Evolutionary conservation across 2,329 filamentous ascomycete species (phyloP), one percentile per base, ranked within the genome.

Genomic region (Stemphylium lycopersici): DNA sequence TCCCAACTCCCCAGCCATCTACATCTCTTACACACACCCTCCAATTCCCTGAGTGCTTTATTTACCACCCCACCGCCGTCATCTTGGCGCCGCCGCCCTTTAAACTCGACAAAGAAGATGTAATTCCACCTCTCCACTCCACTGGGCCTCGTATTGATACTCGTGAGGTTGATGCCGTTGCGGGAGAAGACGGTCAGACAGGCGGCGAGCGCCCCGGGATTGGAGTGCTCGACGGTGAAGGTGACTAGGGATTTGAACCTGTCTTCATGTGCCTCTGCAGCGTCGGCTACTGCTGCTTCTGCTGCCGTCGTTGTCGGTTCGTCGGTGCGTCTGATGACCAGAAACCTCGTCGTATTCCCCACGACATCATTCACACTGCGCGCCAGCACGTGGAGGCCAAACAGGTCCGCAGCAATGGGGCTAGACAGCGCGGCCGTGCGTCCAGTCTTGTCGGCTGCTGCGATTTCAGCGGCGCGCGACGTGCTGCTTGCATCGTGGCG

Each of bases 61-160:
- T 84, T 81, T 56, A 80, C 79, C 3, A 81, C 83, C 2, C 81
- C 79, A 64, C 45, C 59, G 0, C 85, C 85, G 11, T 90, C 13
- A 8, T 1, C 6, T 10, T 38, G 39, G 2, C n/a, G 22, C 80
- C 77, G 78, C 71, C 85, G 82, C 1, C 89, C 88, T 72, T 89
- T 84, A 66, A 96, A 92, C 79, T 98, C 93, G 26, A 97, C 87
- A 71, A 98, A 93, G 78, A 98, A 97, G 33, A 97, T 84, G 77
- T 98, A 98, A 72, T 96, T 87, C 85, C 96, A 98, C 16, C 89
- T 86, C 63, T 80, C 78, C 34, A 83, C 79, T 51, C 90, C 83
- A 66, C 90, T 92, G 4, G 93, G 93, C 60, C 93, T 79, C 62
- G 90, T 92, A 72, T 92, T 93, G 75, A 98, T 96, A 73, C 89